Evolutionary conservation across 2,329 filamentous ascomycete species (phyloP).

Genomic region (Ciborinia camelliae): DNA sequence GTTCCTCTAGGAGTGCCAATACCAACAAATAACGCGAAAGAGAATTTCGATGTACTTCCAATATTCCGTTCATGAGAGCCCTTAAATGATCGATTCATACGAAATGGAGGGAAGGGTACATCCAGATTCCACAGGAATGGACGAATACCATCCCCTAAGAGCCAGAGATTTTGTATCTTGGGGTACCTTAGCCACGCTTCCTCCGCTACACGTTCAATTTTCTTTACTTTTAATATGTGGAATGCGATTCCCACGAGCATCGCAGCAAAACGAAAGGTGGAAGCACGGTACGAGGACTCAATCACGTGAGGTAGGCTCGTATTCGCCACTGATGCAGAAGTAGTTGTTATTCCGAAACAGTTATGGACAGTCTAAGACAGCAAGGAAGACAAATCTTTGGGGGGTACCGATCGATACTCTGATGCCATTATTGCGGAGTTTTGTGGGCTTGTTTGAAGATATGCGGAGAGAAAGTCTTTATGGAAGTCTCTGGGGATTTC

Average conservation of each 20-base stretch:
- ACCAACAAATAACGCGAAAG: not conserved
- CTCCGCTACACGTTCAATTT: not conserved
- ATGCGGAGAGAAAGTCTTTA: not conserved
- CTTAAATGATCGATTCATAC: not conserved
- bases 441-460: not conserved
- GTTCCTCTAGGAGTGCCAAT: not conserved
- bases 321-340: conserved; percentile 5
- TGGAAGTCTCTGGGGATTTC: not conserved
- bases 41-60: not conserved
- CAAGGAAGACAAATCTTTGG: not conserved
- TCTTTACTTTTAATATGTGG: too few species aligned
- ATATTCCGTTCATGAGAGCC: too few species aligned
- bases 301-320: conserved; percentile 1
- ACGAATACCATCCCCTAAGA: too few species aligned
- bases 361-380: conserved; percentile 1
- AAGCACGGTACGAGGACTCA: not conserved
- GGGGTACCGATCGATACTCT: too few species aligned
- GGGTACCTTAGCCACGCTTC: not conserved
- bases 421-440: conserved; percentile 9
- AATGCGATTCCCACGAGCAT: too few species aligned
- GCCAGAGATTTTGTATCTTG: too few species aligned
- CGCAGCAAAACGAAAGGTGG: not conserved
- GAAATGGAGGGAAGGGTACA: too few species aligned
- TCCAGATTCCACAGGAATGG: too few species aligned
- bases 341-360: conserved; percentile 4